Conservation (phyloP, 768 basidiomycete genomes). For the Pleurotus pulmonarius region DNA sequence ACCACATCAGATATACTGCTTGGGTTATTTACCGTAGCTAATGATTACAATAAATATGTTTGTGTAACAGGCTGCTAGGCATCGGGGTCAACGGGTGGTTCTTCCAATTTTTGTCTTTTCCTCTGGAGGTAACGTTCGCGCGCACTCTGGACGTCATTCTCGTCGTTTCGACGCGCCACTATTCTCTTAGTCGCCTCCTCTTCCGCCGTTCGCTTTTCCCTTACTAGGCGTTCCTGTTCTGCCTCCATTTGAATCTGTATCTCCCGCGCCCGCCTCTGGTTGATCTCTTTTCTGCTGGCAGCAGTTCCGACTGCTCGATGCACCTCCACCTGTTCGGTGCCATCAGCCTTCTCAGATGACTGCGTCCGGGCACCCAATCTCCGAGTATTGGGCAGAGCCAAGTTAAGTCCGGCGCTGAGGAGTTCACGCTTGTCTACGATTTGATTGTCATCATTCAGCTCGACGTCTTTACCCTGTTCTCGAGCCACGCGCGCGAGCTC, state of each 20-base stretch:
- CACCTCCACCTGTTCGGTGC: constrained; percentile 31
- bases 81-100: constrained; percentile 14
- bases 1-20: background rate
- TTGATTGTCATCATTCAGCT: constrained; percentile 95
- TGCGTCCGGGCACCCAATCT: constrained; percentile 47
- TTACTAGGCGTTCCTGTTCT: constrained; percentile 57
- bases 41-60: too few species aligned
- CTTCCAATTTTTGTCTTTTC: constrained; percentile 74
- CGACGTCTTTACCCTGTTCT: constrained; percentile 78
- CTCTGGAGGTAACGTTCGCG: constrained; percentile 72
- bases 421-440: constrained; percentile 95
- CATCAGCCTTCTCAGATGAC: constrained; percentile 17
- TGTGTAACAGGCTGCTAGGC: background rate
- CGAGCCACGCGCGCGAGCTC: constrained; percentile 70
- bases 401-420: constrained; percentile 87
- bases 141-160: constrained; percentile 69
- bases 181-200: constrained; percentile 63
- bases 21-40: too few species aligned
- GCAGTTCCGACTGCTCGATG: constrained; percentile 85
- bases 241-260: constrained; percentile 76
- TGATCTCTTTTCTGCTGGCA: constrained; percentile 76
- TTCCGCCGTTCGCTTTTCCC: constrained; percentile 56
- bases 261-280: constrained; percentile 76
- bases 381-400: constrained; percentile 80
- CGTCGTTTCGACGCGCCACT: constrained; percentile 73